A percentile compares a stretch with the other conserved stretches of the same genome.
Evolutionary conservation across 2,329 filamentous ascomycete species (phyloP).

Genomic region (Fusarium mundagurra): DNA sequence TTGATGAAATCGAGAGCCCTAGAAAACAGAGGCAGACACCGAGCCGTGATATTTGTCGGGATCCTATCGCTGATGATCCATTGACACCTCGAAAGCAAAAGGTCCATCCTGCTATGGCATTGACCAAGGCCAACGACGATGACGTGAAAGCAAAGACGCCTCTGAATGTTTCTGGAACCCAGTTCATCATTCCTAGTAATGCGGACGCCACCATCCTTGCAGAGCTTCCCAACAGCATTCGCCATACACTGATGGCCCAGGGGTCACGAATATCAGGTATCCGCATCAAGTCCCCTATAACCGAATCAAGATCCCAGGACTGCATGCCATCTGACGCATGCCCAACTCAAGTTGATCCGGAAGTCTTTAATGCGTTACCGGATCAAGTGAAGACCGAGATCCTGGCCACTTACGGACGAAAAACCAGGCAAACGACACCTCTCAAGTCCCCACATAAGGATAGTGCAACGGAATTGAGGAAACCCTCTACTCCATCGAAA

Average conservation of each 20-base stretch:
- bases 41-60: conserved; percentile 48
- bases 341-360: conserved; percentile 85
- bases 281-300: conserved; percentile 44
- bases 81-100: conserved; percentile 63
- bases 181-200: conserved; percentile 89
- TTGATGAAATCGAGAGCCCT: conserved; percentile 59
- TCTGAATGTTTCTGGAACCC: conserved; percentile 84
- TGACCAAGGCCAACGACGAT: conserved; percentile 59
- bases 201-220: conserved; percentile 83
- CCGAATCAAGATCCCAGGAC: conserved; percentile 50
- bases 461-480: conserved; percentile 60
- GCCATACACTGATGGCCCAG: conserved; percentile 76
- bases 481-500: conserved; percentile 72
- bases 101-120: conserved; percentile 62
- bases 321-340: conserved; percentile 56
- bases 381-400: conserved; percentile 88
- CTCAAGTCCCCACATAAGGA: conserved; percentile 67
- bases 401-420: conserved; percentile 72
- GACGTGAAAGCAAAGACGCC: conserved; percentile 70
- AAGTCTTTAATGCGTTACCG: conserved; percentile 84
- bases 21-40: conserved; percentile 46
- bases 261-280: conserved; percentile 44
- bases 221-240: conserved; percentile 85
- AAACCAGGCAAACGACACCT: conserved; percentile 49
- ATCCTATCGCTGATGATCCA: conserved; percentile 66